Evolutionary conservation across 2,329 filamentous ascomycete genomes (phyloP).

Genomic region (Diaporthe batatas): DNA sequence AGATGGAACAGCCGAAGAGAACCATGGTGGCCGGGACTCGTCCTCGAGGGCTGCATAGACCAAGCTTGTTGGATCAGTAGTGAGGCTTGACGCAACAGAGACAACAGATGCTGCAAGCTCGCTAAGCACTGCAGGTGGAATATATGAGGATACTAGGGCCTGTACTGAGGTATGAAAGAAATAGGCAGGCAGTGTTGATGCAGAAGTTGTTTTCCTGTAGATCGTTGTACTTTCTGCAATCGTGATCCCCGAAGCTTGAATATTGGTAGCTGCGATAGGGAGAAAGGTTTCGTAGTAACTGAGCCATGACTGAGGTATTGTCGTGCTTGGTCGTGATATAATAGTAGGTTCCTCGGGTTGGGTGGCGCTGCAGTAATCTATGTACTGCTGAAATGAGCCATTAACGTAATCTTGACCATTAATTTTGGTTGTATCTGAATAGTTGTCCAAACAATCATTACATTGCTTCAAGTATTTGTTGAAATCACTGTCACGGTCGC

Average conservation of each 20-base stretch:
- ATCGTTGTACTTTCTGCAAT: background rate
- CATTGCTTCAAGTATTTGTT: background rate
- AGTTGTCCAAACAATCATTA: no score
- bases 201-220: background rate
- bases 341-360: background rate
- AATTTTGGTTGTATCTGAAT: no score
- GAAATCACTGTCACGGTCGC: background rate
- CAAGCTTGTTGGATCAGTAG: constrained; percentile 7
- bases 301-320: constrained; percentile 1
- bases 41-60: constrained; percentile 30
- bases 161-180: background rate
- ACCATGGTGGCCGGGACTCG: constrained; percentile 22
- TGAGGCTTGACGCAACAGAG: background rate
- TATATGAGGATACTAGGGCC: constrained; percentile 1
- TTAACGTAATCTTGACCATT: no score
- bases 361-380: background rate
- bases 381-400: no score
- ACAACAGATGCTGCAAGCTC: constrained; percentile 15
- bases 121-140: constrained; percentile 7
- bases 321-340: background rate
- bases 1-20: constrained; percentile 20
- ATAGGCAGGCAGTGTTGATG: background rate
- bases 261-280: background rate
- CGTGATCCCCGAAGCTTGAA: background rate
- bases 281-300: background rate